Evolutionary conservation across 306 rosid species (phyloP), one percentile per base, ranked within the genome.

Genomic region (Dryas drummondii): DNA sequence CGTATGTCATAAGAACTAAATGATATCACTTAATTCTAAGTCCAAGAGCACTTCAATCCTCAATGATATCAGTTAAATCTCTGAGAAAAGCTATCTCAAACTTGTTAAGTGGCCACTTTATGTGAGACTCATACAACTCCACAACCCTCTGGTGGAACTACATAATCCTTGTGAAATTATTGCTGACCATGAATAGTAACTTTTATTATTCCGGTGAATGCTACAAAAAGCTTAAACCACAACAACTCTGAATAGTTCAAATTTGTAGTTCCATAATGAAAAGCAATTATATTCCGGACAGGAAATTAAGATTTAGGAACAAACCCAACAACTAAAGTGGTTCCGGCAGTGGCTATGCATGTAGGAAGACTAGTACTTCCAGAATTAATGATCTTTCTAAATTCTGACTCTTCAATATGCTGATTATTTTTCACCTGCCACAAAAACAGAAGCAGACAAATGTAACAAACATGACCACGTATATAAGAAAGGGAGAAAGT

Each of bases 331-430:
- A 96, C 41, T 22, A 92, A 89, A 77, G 97, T 60, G 51, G 97
- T 96, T 84, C 93, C 99, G 2, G 98, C 99, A 66, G 98, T 96
- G 68, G 99, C 99, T 26, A 81, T 60, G 81, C 93, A 90, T 12
- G 92, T 81, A 67, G 96, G 87, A 77, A 86, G 19, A 67, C 87
- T 90, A 75, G 74, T 16, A 68, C 81, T 80, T 73, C 93, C 83
- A 0, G 83, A 67, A 66, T 71, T 82, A 77, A 92, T 89, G 56
- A 89, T 87, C 73, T 90, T 84, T 76, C 66, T 78, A 66, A 92
- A 78, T 77, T 89, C 93, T 2, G 92, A 81, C 61, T 84, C 88
- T 56, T 83, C 93, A 9, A 86, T 84, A 72, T 84, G 69, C 15
- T 81, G 51, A 61, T 75, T 82, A 79, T 27, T 83, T 72, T 80